Evolutionary conservation across 2,329 filamentous ascomycete genomes (phyloP), one percentile per base, ranked within the genome.

Genomic region (Aureobasidium melanogenum): DNA sequence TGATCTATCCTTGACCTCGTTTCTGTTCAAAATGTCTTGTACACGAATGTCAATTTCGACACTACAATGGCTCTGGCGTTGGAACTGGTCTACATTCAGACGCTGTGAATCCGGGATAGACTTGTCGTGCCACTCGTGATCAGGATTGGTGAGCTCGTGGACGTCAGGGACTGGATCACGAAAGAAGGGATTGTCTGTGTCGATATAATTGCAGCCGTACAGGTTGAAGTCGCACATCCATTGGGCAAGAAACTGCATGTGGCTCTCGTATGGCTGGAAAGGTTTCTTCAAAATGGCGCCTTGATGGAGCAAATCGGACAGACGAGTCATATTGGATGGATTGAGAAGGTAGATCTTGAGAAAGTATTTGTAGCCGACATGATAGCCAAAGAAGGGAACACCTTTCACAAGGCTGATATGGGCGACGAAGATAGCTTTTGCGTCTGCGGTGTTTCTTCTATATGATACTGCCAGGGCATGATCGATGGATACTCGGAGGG

Each of bases 191-290:
- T 84, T 88, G 10, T 79, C 79, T 54, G 85, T 88, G 62, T 93
- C 84, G 65, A 97, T 85, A 68, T 93, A 95, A 61, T 85, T 87
- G 71, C 94, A 99, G 7, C 95, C 95, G 72, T 96, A 97, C 66
- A 99, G 79, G 71, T 97, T 99, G 78, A 95, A 99, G 73, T 99
- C 95, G 65, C 88, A 88, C 94, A 99, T 97, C 84, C 95, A 99
- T 74, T 99, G 95, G 10, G 94, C 80, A 9, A 97, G 77, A 71
- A 92, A 97, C 70, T 96, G 91, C 64, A 97, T 74, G 72, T 99
- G 95, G 19, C 89, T 91, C 75, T 99, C 94, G 70, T 94, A 96
- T 0, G 94, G 93, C 70, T 97, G 93, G 46, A 99, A 88, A 26
- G 84, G 82, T 63, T 83, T 84, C 70, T 89, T 89, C 83, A 97